Conservation (phyloP, 2,329 filamentous ascomycete genomes). For the Xylaria sp. region DNA sequence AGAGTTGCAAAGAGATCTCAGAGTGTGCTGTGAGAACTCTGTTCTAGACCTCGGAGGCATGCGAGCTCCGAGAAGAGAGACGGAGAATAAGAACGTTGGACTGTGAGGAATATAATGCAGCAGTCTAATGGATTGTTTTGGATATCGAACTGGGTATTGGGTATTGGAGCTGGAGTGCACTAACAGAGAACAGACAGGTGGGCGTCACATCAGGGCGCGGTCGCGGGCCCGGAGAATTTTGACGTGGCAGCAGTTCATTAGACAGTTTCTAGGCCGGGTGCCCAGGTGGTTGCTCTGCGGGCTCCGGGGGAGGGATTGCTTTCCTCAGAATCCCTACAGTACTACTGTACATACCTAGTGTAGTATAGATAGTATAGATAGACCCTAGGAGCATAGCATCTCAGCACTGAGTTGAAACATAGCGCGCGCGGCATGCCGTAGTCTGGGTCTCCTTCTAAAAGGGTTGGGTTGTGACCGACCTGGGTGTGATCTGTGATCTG, state of each 20-base stretch:
- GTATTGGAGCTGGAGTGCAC: too few species aligned
- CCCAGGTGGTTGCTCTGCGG: neutral
- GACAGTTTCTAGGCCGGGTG: slow-evolving; percentile 20
- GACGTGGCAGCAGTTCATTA: slow-evolving; percentile 44
- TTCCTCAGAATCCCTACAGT: too few species aligned
- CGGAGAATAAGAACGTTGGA: neutral
- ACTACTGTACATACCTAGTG: too few species aligned
- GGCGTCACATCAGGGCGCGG: slow-evolving; percentile 25
- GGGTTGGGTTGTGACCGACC: too few species aligned
- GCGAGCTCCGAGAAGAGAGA: neutral
- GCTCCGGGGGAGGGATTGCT: too few species aligned
- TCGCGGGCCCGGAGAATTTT: slow-evolving; percentile 40
- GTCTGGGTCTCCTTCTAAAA: too few species aligned
- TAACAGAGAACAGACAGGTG: slow-evolving; percentile 29
- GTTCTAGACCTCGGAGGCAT: neutral
- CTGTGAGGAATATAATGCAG: neutral
- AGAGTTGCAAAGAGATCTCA: neutral
- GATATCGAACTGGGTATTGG: neutral
- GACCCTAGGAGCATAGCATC: too few species aligned
- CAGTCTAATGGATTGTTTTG: neutral
- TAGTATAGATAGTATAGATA: too few species aligned
- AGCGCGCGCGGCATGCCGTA: too few species aligned
- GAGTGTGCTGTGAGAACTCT: too few species aligned
- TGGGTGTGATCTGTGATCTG: too few species aligned
- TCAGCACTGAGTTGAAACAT: too few species aligned